A percentile compares a stretch with the other conserved stretches of the same genome.
These are phyloP conservation scores for Pyracantha coccinea DNA, from an alignment of 331 rosid species.

Conservation along the genomic window DNA sequence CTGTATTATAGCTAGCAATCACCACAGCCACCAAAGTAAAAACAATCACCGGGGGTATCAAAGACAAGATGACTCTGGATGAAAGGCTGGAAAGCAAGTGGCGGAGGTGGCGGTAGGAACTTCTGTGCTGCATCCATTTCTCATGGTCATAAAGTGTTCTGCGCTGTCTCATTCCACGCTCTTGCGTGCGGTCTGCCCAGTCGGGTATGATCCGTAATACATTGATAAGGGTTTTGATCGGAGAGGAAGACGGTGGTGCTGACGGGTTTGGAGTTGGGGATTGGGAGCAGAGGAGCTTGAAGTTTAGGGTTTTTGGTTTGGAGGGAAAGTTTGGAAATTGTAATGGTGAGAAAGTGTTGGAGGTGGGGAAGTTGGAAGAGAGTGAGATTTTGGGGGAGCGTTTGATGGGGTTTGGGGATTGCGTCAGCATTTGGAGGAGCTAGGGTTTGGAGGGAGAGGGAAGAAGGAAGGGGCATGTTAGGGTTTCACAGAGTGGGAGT, in stretches of 20 bases:
- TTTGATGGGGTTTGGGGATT: constrained; percentile 26
- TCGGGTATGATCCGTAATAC: constrained; percentile 47
- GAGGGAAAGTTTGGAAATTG: constrained; percentile 10
- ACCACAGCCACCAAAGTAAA: constrained; percentile 56
- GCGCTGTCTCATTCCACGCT: constrained; percentile 56
- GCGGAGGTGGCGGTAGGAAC: constrained; percentile 84
- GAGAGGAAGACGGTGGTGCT: constrained; percentile 11
- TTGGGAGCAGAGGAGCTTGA: constrained; percentile 23
- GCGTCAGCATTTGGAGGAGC: constrained; percentile 38
- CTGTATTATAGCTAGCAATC: constrained; percentile 57
- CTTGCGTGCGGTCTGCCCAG: constrained; percentile 68
- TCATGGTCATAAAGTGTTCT: constrained; percentile 53
- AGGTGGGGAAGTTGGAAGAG: constrained; percentile 36
- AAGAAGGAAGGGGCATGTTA: constrained; percentile 14
- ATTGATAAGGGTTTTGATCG: constrained; percentile 17
- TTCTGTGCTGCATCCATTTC: constrained; percentile 66
- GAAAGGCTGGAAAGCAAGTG: constrained; percentile 72
- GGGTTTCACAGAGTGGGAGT: background rate
- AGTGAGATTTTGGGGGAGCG: constrained; percentile 15
- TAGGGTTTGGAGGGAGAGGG: constrained; percentile 9
- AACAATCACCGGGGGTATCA: constrained; percentile 61
- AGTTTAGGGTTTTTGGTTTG: constrained; percentile 18
- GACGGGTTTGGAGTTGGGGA: constrained; percentile 7
- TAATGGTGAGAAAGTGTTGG: constrained; percentile 16
- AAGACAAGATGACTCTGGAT: constrained; percentile 68